These are phyloP conservation scores for Amanita polypyramis DNA, from an alignment of 768 basidiomycete species.

Conservation along the genomic window DNA sequence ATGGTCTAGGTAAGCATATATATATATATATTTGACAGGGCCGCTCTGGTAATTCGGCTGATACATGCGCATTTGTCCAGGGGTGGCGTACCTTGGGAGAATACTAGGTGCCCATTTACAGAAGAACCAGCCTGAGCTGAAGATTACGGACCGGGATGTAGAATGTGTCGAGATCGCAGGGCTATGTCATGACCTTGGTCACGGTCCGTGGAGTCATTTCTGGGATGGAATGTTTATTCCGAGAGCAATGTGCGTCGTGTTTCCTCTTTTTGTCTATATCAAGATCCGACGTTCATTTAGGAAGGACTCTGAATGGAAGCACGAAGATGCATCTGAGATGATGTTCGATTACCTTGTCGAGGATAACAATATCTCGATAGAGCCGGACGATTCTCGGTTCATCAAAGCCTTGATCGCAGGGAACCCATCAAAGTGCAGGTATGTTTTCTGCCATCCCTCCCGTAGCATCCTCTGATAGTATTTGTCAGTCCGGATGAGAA, in stretches of 20 bases:
- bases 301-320: slow-evolving; percentile 46
- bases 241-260: slow-evolving; percentile 39
- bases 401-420: slow-evolving; percentile 78
- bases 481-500: slow-evolving; percentile 39
- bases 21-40: no score
- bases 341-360: slow-evolving; percentile 67
- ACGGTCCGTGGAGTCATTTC: slow-evolving; percentile 81
- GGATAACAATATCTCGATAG: slow-evolving; percentile 41
- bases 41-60: not conserved
- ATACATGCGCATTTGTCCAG: slow-evolving; percentile 24
- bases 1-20: slow-evolving; percentile 55
- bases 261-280: not conserved
- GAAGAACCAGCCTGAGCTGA: slow-evolving; percentile 46
- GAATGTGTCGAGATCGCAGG: slow-evolving; percentile 74
- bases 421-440: slow-evolving; percentile 41
- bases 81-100: slow-evolving; percentile 66
- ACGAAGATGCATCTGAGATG: slow-evolving; percentile 74
- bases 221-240: slow-evolving; percentile 75
- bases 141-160: slow-evolving; percentile 62
- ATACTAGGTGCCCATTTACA: slow-evolving; percentile 49
- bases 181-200: slow-evolving; percentile 77
- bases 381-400: slow-evolving; percentile 39
- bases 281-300: slow-evolving; percentile 18
- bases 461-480: not conserved
- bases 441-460: not conserved